phyloP scores from a whole-genome alignment of 2,329 filamentous ascomycete species.

The Zymoseptoria brevis region DNA sequence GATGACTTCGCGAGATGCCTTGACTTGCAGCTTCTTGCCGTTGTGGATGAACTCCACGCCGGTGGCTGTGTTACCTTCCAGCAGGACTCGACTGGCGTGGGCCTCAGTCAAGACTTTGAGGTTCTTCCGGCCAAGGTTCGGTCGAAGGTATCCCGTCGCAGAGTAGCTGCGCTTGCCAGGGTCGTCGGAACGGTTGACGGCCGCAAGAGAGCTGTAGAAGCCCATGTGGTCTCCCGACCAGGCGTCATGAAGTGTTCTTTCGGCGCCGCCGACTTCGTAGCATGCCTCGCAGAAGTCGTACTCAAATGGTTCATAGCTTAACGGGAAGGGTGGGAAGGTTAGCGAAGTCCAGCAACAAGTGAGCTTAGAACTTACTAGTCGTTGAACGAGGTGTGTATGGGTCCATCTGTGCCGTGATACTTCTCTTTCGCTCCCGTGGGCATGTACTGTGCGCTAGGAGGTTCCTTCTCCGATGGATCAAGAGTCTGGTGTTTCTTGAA shows the following conservation, averaged over 20 bases:
- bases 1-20: slow-evolving; percentile 32
- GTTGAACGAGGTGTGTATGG: slow-evolving; percentile 31
- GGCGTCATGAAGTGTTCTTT: slow-evolving; percentile 26
- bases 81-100: slow-evolving; percentile 20
- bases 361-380: slow-evolving; percentile 17
- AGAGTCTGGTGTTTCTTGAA: slow-evolving; percentile 23
- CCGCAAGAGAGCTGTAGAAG: slow-evolving; percentile 27
- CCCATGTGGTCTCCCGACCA: slow-evolving; percentile 29
- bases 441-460: slow-evolving; percentile 13
- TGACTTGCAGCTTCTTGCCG: slow-evolving; percentile 30
- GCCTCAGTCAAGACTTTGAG: slow-evolving; percentile 28
- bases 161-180: slow-evolving; percentile 27
- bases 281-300: slow-evolving; percentile 31
- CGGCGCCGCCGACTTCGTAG: slow-evolving; percentile 26
- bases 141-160: slow-evolving; percentile 27
- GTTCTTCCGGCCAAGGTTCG: slow-evolving; percentile 24
- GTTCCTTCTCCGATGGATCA: slow-evolving; percentile 14
- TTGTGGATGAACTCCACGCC: slow-evolving; percentile 37
- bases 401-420: slow-evolving; percentile 29
- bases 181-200: slow-evolving; percentile 26
- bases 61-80: slow-evolving; percentile 23
- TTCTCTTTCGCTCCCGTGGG: slow-evolving; percentile 21
- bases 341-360: too few relatives aligned
- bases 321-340: too few relatives aligned
- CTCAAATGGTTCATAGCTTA: slow-evolving; percentile 28